Evolutionary conservation across 768 basidiomycete genomes (phyloP).

Genomic region (Lentinula guzmanii): DNA sequence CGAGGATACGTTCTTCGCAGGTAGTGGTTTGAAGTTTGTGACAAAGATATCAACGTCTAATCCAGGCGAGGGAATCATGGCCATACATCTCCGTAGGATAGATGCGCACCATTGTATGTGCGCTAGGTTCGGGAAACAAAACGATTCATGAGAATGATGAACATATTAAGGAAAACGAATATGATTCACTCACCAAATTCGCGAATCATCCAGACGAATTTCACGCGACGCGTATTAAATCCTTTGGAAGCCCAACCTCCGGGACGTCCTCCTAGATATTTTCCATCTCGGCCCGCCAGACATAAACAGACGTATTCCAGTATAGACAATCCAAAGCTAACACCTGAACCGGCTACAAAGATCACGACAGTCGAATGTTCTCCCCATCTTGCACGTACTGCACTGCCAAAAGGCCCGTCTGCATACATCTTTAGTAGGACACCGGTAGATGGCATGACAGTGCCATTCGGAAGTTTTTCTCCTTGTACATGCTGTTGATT

Average conservation of each 20-base stretch:
- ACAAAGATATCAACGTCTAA: slow-evolving; percentile 73
- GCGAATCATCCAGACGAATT: slow-evolving; percentile 74
- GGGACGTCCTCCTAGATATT: slow-evolving; percentile 36
- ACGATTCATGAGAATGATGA: not conserved
- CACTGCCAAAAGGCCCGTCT: slow-evolving; percentile 68
- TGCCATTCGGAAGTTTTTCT: slow-evolving; percentile 23
- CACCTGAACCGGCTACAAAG: slow-evolving; percentile 69
- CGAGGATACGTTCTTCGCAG: not conserved
- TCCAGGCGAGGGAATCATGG: slow-evolving; percentile 38
- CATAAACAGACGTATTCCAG: slow-evolving; percentile 59
- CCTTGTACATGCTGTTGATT: slow-evolving; percentile 19
- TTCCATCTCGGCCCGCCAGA: slow-evolving; percentile 49
- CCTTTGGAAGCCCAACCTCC: slow-evolving; percentile 36
- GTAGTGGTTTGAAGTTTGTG: slow-evolving; percentile 41
- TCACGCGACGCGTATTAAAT: slow-evolving; percentile 45
- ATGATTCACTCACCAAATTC: slow-evolving; percentile 55
- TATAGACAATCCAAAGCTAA: slow-evolving; percentile 64
- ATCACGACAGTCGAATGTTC: slow-evolving; percentile 54
- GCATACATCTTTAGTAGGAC: slow-evolving; percentile 51
- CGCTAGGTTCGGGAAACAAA: slow-evolving; percentile 28
- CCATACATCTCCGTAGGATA: slow-evolving; percentile 54
- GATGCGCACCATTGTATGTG: slow-evolving; percentile 77
- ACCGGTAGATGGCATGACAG: slow-evolving; percentile 33
- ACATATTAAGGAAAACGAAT: not conserved
- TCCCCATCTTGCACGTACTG: slow-evolving; percentile 53